Evolutionary conservation across 495 filamentous ascomycete species (phyloP), one percentile per base, ranked within the genome.

Genomic region (Lasiosphaeriaceae sp.): DNA sequence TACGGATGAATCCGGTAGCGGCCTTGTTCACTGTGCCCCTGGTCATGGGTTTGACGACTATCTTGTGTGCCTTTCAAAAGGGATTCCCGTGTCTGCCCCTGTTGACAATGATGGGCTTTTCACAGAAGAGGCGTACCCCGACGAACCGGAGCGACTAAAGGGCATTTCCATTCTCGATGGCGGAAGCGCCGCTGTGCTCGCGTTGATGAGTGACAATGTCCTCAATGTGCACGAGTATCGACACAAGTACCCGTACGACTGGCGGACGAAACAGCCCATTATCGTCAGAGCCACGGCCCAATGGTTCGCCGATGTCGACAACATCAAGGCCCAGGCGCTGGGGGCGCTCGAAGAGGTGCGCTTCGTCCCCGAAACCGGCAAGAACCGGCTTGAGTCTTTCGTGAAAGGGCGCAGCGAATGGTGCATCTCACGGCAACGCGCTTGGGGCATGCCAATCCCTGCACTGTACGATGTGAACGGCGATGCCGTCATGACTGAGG

Each of bases 11-110:
- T 95, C 92, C 23, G 94, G 94, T 19, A 89, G 94, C 46, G 94
- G 94, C 16, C 76, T 99, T 22, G 95, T 97, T 41, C 94, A 99
- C 73, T 81, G 89, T 49, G 94, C 94, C 11, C 93, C 94, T 20
- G 94, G 95, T 1, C 95, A 97, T 64, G 94, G 94, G 37, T 91
- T 96, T 77, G 94, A 99, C 34, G 94, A 99, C 70, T 99, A 97
- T 61, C 82, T 92, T 56, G 83, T 89, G 7, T 97, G 93, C 69
- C 76, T 77, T 45, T 54, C 71, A 6, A 66, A 82, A 37, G 85
- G 80, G 0, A 90, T 97, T 51, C 61, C 75, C 1, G 86, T 84
- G 6, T 86, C 84, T 62, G 87, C 93, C 11, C 91, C 92, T 3
- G 86, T 97, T 44, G 86, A 96, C 64, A 85, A 88, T 55, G 71